Base-by-base conservation (phyloP, 2,329 filamentous ascomycete genomes). In the Aspergillus arachidicola region DNA sequence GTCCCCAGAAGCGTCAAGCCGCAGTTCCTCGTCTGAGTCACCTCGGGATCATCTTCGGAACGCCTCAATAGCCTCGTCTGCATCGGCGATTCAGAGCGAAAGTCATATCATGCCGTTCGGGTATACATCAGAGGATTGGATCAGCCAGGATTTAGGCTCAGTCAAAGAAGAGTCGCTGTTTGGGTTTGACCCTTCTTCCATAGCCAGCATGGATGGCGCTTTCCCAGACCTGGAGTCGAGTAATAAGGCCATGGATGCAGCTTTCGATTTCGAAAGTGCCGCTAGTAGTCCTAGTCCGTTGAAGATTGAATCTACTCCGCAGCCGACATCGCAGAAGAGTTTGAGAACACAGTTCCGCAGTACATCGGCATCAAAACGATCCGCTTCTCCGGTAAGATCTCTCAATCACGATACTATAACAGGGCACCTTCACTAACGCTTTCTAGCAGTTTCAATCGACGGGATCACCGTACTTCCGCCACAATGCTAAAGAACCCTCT, bases 181-280 rank as follows among this genome's bases (percentile, higher is more conserved):
- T 62, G 77, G 74, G 16, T 73, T 79, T 50, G 76, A 79, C 57
- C 69, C 75, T 9, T 73, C 74, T 10, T 71, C 51, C 1, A 16
- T 77, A 57, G 68, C 70, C 14, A 69, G 74, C 12, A 68, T 80
- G 59, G 75, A 79, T 60, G 68, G 66, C 28, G 69, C 68, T 6
- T 75, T 75, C 57, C 63, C 75, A 30, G 80, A 82, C 58, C 68
- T 81, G 50, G 80, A 82, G 64, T 76, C 73, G 7, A 82, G 79
- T 62, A 82, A 82, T 64, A 78, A 76, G 64, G 79, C 78, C 19
- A 82, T 83, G 81, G 80, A 81, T 66, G 80, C 80, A 32, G 80
- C 79, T 14, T 82, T 82, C 62, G 80, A 82, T 65, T 82, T 82
- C 64, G 80, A 82, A 50, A 82, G 80, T 63, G 80, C 80, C 36